Evolutionary conservation across 1,284 basidiomycete species (phyloP), one percentile per base, ranked within the genome.

Genomic region (Porogramme epimiltina): DNA sequence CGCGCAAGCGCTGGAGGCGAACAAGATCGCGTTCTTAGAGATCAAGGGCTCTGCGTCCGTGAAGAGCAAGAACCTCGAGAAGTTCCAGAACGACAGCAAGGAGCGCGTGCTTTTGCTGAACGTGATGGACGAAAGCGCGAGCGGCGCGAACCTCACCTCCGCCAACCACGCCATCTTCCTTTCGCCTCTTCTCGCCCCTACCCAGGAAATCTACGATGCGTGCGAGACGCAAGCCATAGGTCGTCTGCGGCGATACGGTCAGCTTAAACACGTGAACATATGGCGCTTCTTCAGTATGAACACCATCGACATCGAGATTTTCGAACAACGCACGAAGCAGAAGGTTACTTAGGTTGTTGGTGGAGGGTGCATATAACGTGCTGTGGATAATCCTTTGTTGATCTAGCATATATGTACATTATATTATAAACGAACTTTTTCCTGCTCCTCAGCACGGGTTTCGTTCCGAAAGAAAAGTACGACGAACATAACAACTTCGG

Each of bases 131-230:
- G 93, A 96, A 66, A 93, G 89, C 54, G 94, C 95, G 2, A 93
- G 93, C 45, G 95, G 95, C 45, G 87, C 92, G 58, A 98, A 98
- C 68, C 72, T 98, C 63, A 97, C 95, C 1, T 87, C 84, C 18
- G 95, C 95, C 15, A 98, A 95, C 72, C 93, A 96, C 64, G 95
- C 93, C 31, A 89, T 98, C 66, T 98, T 98, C 79, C 76, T 98
- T 45, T 95, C 92, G 3, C 95, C 95, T 2, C 77, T 98, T 28
- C 84, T 95, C 19, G 82, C 92, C 18, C 76, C 80, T 25, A 79
- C 85, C 20, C 81, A 88, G 70, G 90, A 90, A 68, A 89, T 89
- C 51, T 96, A 95, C 67, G 81, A 86, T 26, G 90, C 93, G 25
- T 87, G 84, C 60, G 91, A 92, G 70, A 96, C 90, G 0, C 94